Evolutionary conservation across 306 rosid genomes (phyloP).

Genomic region (Biancaea sappan): DNA sequence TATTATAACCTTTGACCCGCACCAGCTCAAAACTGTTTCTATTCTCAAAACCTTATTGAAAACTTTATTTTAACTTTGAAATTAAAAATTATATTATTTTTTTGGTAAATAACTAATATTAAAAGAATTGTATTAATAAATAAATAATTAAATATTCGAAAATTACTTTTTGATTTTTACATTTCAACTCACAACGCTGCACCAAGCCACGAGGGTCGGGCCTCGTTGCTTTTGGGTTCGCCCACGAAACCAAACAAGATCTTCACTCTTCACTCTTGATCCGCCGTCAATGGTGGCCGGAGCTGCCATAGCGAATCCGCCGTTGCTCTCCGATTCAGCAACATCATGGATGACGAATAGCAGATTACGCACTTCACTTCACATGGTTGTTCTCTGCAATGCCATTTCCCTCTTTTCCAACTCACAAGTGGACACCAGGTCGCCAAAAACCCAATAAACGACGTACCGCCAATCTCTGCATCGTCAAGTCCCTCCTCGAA

Average conservation of each 20-base stretch:
- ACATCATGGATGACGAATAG: slow-evolving; percentile 41
- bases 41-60: no score
- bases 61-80: no score
- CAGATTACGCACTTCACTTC: slow-evolving; percentile 13
- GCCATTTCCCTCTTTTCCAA: slow-evolving; percentile 53
- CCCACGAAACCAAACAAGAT: background rate
- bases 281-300: slow-evolving; percentile 44
- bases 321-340: background rate
- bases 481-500: slow-evolving; percentile 53
- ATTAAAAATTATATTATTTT: no score
- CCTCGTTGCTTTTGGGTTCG: background rate
- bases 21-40: no score
- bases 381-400: slow-evolving; percentile 52
- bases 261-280: background rate
- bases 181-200: background rate
- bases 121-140: no score
- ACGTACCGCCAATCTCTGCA: slow-evolving; percentile 47
- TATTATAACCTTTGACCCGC: no score
- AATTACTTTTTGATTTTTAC: no score
- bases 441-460: slow-evolving; percentile 33
- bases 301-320: slow-evolving; percentile 1
- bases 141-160: no score
- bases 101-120: no score
- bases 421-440: slow-evolving; percentile 27
- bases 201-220: background rate